These are phyloP conservation scores for Pseudogymnoascus sp. DNA, from an alignment of 2,329 filamentous ascomycete species.

Conservation along the genomic window DNA sequence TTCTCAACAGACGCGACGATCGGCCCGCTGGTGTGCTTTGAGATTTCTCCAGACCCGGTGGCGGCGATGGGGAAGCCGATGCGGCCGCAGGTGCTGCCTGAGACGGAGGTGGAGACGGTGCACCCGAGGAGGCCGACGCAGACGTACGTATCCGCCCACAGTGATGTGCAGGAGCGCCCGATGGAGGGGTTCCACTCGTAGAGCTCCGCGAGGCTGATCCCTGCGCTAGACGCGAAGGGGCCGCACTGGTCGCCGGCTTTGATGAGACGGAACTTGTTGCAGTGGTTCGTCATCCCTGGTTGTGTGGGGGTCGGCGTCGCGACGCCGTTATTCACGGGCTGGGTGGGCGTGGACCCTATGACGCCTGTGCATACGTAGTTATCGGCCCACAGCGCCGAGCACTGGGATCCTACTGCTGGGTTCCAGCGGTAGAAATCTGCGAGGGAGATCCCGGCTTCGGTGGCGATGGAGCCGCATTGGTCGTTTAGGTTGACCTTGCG, in stretches of 20 bases:
- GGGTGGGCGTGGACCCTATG: neutral
- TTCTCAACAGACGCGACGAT: neutral
- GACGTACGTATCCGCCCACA: neutral
- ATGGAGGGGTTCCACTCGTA: neutral
- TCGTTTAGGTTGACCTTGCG: slow-evolving; percentile 1
- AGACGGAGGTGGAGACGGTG: neutral
- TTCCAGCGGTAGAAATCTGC: slow-evolving; percentile 4
- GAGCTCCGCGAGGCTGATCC: neutral
- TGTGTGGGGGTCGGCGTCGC: slow-evolving; percentile 14
- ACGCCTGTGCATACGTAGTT: neutral
- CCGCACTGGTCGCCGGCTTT: neutral
- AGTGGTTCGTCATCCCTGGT: slow-evolving; percentile 11
- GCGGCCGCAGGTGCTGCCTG: neutral
- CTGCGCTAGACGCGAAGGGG: neutral
- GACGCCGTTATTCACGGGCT: neutral
- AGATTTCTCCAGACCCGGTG: neutral
- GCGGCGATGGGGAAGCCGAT: neutral
- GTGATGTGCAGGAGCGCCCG: neutral
- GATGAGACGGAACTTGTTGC: neutral
- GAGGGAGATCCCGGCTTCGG: neutral
- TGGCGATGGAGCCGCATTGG: neutral
- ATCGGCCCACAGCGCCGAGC: neutral
- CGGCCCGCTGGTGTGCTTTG: neutral
- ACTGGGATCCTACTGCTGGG: neutral
- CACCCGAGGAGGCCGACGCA: neutral